A percentile compares a stretch with the other conserved stretches of the same genome.
These are phyloP conservation scores for Triticum timopheevii DNA, from an alignment of 176 grass and related monocot species.

Conservation along the genomic window DNA sequence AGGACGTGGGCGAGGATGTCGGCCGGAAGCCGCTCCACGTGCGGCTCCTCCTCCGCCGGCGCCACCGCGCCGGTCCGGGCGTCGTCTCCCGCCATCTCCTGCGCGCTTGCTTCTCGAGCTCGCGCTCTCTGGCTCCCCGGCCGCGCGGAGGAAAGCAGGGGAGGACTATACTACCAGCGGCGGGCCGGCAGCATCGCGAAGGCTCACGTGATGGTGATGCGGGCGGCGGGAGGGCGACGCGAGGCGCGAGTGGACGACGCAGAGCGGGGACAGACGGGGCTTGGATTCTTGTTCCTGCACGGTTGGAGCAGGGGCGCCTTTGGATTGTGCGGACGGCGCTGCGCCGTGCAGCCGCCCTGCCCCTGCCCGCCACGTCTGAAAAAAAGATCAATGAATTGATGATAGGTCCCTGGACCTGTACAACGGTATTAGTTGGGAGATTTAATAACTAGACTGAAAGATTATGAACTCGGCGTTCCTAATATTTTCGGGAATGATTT, in stretches of 20 bases:
- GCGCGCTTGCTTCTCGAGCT: neutral
- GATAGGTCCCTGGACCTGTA: neutral
- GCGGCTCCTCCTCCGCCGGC: slow-evolving; percentile 34
- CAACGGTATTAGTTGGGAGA: neutral
- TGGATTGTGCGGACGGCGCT: slow-evolving; percentile 26
- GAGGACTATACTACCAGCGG: slow-evolving; percentile 23
- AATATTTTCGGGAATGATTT: too few relatives aligned
- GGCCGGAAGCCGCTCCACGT: slow-evolving; percentile 72
- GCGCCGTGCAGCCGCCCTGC: slow-evolving; percentile 6
- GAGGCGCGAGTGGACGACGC: slow-evolving; percentile 24
- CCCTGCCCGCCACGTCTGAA: neutral
- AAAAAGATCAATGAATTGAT: neutral
- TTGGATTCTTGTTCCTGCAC: slow-evolving; percentile 21
- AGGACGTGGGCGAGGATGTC: slow-evolving; percentile 77
- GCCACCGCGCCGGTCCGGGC: neutral
- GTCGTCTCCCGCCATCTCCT: neutral
- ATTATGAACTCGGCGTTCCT: too few relatives aligned
- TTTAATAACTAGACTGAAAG: too few relatives aligned
- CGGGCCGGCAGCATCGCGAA: slow-evolving; percentile 12
- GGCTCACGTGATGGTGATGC: slow-evolving; percentile 25
- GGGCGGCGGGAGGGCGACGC: slow-evolving; percentile 24
- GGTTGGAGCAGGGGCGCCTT: neutral
- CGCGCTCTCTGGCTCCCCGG: neutral
- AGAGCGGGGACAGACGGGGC: neutral
- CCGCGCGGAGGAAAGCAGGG: neutral